These are phyloP conservation scores for Diutina neorugosa DNA, from an alignment of 1,139 yeast species.

Conservation along the genomic window DNA sequence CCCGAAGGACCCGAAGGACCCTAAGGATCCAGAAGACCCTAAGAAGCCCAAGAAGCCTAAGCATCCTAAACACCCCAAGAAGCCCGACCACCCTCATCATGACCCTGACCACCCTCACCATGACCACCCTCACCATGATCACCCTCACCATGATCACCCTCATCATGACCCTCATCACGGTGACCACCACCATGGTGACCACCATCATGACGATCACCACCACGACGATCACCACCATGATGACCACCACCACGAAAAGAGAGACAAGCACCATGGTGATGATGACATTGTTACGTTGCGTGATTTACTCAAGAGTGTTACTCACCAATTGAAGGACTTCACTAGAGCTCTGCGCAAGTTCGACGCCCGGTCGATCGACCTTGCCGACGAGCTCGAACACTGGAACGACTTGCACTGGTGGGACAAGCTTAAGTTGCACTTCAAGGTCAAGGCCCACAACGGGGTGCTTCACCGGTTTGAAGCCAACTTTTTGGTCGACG, in stretches of 20 bases:
- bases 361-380: conserved; percentile 21
- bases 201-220: background rate
- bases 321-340: conserved; percentile 16
- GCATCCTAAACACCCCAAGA: too few relatives aligned
- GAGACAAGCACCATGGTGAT: background rate
- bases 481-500: conserved; percentile 47
- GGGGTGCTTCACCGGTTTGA: conserved; percentile 43
- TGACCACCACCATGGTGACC: background rate
- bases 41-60: too few relatives aligned
- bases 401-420: conserved; percentile 22
- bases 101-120: background rate
- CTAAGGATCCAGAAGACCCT: background rate
- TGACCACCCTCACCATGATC: background rate
- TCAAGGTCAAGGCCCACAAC: conserved; percentile 27
- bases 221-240: background rate
- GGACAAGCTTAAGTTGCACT: conserved; percentile 28
- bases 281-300: conserved; percentile 13
- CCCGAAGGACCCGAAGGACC: background rate
- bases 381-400: conserved; percentile 20
- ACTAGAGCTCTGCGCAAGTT: conserved; percentile 18
- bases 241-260: background rate
- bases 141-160: background rate
- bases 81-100: background rate
- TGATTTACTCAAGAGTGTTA: conserved; percentile 17
- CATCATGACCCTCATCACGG: background rate